These are phyloP conservation scores for Gossypium laxum DNA, from an alignment of 441 rosid species.

Conservation along the genomic window DNA sequence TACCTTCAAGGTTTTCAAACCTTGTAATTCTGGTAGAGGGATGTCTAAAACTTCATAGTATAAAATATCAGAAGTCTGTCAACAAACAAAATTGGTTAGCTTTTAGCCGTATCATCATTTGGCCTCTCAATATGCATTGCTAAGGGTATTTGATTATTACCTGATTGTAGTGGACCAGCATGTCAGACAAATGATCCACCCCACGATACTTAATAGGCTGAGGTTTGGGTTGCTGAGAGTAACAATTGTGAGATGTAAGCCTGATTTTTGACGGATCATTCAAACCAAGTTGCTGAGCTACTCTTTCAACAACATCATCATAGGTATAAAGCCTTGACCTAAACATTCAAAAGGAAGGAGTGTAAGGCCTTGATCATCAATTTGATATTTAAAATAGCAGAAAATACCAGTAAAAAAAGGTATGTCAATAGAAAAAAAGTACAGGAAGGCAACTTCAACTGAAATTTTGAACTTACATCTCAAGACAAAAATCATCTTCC, in stretches of 20 bases:
- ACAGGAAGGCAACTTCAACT: background rate
- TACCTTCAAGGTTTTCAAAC: constrained; percentile 44
- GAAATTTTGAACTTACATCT: constrained; percentile 33
- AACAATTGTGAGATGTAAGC: constrained; percentile 47
- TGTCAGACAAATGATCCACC: constrained; percentile 42
- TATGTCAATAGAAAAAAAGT: background rate
- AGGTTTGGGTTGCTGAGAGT: constrained; percentile 54
- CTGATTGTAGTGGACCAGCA: constrained; percentile 53
- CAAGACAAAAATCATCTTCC: constrained; percentile 48
- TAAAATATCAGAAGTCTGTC: constrained; percentile 43
- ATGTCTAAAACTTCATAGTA: constrained; percentile 48
- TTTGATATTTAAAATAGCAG: background rate
- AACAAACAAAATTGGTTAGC: constrained; percentile 10
- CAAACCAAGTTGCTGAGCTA: constrained; percentile 35
- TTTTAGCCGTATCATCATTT: background rate
- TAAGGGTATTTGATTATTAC: constrained; percentile 16
- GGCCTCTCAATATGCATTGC: background rate
- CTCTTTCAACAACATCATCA: constrained; percentile 49
- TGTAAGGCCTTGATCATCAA: background rate
- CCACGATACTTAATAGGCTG: constrained; percentile 49
- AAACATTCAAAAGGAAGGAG: constrained; percentile 9
- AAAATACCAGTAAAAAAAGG: background rate
- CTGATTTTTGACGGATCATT: constrained; percentile 47
- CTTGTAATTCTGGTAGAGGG: constrained; percentile 46
- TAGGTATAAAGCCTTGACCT: constrained; percentile 47